These are phyloP conservation scores for Phytophthora capsici DNA, from an alignment of 352 stramenopile species.

Conservation along the genomic window DNA sequence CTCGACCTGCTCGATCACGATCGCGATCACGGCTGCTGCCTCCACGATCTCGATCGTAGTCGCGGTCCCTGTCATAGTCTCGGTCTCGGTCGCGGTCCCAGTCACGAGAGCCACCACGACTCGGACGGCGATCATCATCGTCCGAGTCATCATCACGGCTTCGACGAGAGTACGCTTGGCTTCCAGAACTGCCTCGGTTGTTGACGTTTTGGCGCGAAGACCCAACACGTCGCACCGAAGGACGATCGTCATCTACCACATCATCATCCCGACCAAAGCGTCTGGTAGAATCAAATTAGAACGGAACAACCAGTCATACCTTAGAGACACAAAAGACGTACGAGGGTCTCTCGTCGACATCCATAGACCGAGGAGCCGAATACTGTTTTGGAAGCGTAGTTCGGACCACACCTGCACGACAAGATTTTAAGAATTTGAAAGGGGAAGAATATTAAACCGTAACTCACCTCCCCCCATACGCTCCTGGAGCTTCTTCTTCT, in stretches of 20 bases:
- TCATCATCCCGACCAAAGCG: slow-evolving; percentile 82
- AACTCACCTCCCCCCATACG: slow-evolving; percentile 74
- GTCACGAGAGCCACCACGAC: slow-evolving; percentile 38
- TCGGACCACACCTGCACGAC: slow-evolving; percentile 62
- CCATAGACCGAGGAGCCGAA: slow-evolving; percentile 71
- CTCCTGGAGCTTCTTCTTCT: slow-evolving; percentile 90
- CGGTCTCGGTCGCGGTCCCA: slow-evolving; percentile 44
- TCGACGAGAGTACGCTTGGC: slow-evolving; percentile 36
- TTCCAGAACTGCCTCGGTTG: slow-evolving; percentile 15
- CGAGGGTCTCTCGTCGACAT: slow-evolving; percentile 86
- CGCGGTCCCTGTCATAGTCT: slow-evolving; percentile 37
- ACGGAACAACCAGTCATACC: too few species aligned
- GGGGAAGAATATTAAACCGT: not conserved
- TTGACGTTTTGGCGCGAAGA: slow-evolving; percentile 22
- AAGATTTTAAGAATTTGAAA: slow-evolving; percentile 5
- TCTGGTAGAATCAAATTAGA: slow-evolving; percentile 25
- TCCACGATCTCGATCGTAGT: slow-evolving; percentile 40
- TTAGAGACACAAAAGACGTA: slow-evolving; percentile 36
- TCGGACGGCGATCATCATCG: slow-evolving; percentile 39
- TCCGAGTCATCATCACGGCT: slow-evolving; percentile 57
- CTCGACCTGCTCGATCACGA: slow-evolving; percentile 41
- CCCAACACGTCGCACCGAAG: slow-evolving; percentile 29
- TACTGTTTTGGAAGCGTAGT: slow-evolving; percentile 82
- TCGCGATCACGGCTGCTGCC: slow-evolving; percentile 42
- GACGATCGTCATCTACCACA: slow-evolving; percentile 59